These are phyloP conservation scores for Spongospora subterranea DNA, from an alignment of 208 protist species.

Conservation along the genomic window DNA sequence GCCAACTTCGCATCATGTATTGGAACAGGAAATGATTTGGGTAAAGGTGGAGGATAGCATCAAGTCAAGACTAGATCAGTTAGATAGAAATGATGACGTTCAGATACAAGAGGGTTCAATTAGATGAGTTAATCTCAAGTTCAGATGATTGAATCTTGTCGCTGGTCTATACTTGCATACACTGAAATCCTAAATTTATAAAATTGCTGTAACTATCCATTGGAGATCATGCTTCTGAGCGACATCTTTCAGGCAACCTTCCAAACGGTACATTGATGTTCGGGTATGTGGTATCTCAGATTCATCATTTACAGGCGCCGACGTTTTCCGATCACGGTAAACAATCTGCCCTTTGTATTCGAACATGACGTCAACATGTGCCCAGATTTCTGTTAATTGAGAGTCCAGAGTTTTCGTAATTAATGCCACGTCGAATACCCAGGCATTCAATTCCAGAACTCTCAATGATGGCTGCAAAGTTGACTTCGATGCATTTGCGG, in stretches of 20 bases:
- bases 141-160: neutral
- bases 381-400: slow-evolving; percentile 2
- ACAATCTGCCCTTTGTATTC: neutral
- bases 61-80: too few species aligned
- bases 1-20: too few species aligned
- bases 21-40: too few species aligned
- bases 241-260: neutral
- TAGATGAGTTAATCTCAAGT: too few species aligned
- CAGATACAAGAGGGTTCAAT: too few species aligned
- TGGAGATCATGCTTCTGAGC: neutral
- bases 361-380: slow-evolving; percentile 22
- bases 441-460: neutral
- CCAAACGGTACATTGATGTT: slow-evolving; percentile 28
- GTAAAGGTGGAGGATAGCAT: too few species aligned
- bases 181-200: neutral
- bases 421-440: neutral
- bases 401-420: neutral
- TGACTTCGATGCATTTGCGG: neutral
- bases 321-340: slow-evolving; percentile 25
- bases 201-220: slow-evolving; percentile 37
- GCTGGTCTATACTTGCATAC: too few species aligned
- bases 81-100: too few species aligned
- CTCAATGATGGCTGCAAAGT: neutral
- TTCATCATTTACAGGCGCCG: neutral
- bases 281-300: neutral